Conservation (phyloP, 2,329 filamentous ascomycete genomes). For the Plectosphaerella cucumerina region DNA sequence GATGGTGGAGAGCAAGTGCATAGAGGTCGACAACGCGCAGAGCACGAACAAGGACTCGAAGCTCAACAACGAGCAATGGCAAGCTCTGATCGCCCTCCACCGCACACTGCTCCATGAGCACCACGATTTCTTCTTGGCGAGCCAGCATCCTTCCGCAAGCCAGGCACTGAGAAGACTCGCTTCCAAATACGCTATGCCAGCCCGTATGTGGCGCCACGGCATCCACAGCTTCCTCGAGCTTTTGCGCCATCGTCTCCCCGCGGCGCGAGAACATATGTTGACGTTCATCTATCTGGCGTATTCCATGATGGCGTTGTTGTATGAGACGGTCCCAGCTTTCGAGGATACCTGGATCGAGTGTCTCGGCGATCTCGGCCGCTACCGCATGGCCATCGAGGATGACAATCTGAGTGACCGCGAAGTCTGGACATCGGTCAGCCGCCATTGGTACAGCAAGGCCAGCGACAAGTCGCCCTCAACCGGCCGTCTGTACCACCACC, state of each 20-base stretch:
- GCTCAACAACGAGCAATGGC: constrained; percentile 70
- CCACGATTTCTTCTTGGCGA: constrained; percentile 82
- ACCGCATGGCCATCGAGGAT: constrained; percentile 87
- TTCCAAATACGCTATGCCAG: constrained; percentile 84
- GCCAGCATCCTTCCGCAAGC: constrained; percentile 77
- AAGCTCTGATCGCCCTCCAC: constrained; percentile 77
- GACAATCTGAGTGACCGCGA: constrained; percentile 71
- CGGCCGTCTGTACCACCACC: constrained; percentile 81
- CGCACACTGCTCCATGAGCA: constrained; percentile 77
- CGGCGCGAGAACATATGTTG: constrained; percentile 82
- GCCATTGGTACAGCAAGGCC: constrained; percentile 81
- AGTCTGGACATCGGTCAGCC: constrained; percentile 74
- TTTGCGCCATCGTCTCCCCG: constrained; percentile 68
- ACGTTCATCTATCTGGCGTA: constrained; percentile 88
- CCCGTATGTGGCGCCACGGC: constrained; percentile 88
- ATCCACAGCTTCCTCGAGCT: constrained; percentile 84
- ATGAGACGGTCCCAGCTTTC: constrained; percentile 80
- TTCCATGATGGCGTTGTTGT: constrained; percentile 80
- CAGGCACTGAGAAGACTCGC: constrained; percentile 64
- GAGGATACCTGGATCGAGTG: constrained; percentile 93
- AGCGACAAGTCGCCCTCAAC: constrained; percentile 71
- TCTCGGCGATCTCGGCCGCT: constrained; percentile 78
- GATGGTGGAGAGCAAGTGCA: constrained; percentile 84
- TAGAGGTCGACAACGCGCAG: constrained; percentile 70
- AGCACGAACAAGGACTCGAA: constrained; percentile 38